Conservation (phyloP, 257 asterid genomes). For the Solanum lycopersicoides region DNA sequence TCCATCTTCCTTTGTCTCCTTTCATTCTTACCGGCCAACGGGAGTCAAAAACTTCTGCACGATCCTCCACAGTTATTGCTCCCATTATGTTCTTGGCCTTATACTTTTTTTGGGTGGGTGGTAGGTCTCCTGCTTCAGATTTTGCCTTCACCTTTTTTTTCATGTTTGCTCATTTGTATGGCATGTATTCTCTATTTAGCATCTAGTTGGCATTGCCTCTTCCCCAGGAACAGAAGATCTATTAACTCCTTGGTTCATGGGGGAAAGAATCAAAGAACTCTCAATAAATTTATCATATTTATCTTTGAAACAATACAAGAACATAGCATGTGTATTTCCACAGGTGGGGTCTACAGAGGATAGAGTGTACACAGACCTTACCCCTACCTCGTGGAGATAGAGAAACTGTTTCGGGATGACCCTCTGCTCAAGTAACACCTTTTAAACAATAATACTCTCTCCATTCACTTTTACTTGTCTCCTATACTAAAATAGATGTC, state of each 20-base stretch:
- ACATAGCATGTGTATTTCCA: not conserved
- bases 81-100: not conserved
- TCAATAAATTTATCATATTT: not conserved
- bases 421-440: not conserved
- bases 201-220: not conserved
- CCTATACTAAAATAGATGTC: not conserved
- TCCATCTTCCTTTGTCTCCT: not conserved
- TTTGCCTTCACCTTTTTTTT: not conserved
- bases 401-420: not conserved
- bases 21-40: not conserved
- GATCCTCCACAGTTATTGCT: not conserved
- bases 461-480: not conserved
- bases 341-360: not conserved
- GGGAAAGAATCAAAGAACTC: not conserved
- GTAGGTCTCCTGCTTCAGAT: not conserved
- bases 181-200: not conserved
- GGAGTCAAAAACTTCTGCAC: not conserved
- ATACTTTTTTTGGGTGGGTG: not conserved
- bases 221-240: not conserved
- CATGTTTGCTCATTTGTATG: not conserved
- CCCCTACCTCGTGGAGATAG: not conserved
- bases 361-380: not conserved
- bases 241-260: not conserved
- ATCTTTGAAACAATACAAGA: not conserved
- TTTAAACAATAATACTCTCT: not conserved